These are phyloP conservation scores for Cryphonectria parasitica DNA, from an alignment of 2,329 filamentous ascomycete species.

Conservation along the genomic window DNA sequence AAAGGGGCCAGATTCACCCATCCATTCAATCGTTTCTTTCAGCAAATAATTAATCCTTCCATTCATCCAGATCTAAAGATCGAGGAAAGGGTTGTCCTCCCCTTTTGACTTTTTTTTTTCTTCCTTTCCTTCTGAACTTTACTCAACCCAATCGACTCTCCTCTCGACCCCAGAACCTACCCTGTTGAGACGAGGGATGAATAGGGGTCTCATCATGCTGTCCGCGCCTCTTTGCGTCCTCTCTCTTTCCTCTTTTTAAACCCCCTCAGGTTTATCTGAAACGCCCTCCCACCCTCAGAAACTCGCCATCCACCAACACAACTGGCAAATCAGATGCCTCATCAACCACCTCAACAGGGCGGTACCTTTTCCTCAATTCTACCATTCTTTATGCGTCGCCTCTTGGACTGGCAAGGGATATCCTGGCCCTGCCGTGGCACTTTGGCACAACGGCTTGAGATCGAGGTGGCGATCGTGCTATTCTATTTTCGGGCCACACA, in stretches of 20 bases:
- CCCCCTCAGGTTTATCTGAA: slow-evolving; percentile 23
- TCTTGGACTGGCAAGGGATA: not conserved
- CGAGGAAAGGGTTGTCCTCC: slow-evolving; percentile 1
- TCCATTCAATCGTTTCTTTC: not conserved
- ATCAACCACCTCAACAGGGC: not conserved
- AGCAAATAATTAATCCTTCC: not conserved
- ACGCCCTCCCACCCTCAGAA: slow-evolving; percentile 1
- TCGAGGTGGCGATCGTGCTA: slow-evolving; percentile 4
- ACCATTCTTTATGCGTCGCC: not conserved
- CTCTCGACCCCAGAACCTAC: not conserved
- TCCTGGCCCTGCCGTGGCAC: not conserved
- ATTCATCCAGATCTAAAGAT: not conserved
- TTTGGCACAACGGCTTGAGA: not conserved
- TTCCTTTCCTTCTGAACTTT: not conserved
- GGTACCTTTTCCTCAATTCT: not conserved
- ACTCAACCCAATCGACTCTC: slow-evolving; percentile 1
- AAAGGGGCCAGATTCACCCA: not conserved
- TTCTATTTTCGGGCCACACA: not conserved
- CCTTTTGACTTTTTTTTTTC: slow-evolving; percentile 7
- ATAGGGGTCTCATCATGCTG: slow-evolving; percentile 18
- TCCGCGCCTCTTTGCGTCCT: slow-evolving; percentile 9
- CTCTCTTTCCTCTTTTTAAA: not conserved
- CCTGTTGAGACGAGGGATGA: not conserved
- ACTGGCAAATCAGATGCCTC: slow-evolving; percentile 6
- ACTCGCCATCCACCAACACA: not conserved